Percentiles rank a stretch among this genome's conserved stretches.
phyloP scores from a whole-genome alignment of 2,329 filamentous ascomycete genomes.

The Penicillium concentricum region DNA sequence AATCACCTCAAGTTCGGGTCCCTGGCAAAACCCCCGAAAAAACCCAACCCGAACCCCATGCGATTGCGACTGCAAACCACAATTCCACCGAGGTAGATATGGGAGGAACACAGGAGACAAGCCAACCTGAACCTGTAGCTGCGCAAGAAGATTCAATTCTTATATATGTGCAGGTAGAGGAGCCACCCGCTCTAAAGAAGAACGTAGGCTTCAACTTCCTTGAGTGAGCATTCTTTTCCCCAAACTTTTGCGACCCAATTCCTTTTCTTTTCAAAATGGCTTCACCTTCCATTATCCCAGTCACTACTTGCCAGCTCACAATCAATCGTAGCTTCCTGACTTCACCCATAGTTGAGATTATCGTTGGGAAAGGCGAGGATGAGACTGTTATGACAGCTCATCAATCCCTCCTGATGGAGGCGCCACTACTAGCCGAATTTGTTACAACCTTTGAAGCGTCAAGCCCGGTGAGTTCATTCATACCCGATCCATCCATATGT shows the following conservation, averaged over 20 bases:
- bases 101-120: constrained; percentile 18
- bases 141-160: constrained; percentile 23
- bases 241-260: background rate
- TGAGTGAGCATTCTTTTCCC: constrained; percentile 24
- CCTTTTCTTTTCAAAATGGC: background rate
- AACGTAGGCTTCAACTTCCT: constrained; percentile 28
- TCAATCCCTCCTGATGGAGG: constrained; percentile 70
- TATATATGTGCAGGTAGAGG: constrained; percentile 21
- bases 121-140: constrained; percentile 13
- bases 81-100: constrained; percentile 29
- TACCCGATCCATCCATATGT: too few species aligned
- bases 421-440: constrained; percentile 69
- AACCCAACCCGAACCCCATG: background rate
- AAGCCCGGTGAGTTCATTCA: constrained; percentile 54
- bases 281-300: background rate
- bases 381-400: constrained; percentile 72
- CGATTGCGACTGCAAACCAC: constrained; percentile 11
- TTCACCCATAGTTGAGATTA: constrained; percentile 67
- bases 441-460: constrained; percentile 62
- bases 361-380: constrained; percentile 61
- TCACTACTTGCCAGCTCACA: constrained; percentile 7
- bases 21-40: background rate
- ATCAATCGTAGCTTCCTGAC: constrained; percentile 53
- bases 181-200: constrained; percentile 16
- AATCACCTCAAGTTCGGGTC: constrained; percentile 19